These are phyloP conservation scores for Quercus ilex DNA, from an alignment of 306 rosid genomes.

Conservation along the genomic window DNA sequence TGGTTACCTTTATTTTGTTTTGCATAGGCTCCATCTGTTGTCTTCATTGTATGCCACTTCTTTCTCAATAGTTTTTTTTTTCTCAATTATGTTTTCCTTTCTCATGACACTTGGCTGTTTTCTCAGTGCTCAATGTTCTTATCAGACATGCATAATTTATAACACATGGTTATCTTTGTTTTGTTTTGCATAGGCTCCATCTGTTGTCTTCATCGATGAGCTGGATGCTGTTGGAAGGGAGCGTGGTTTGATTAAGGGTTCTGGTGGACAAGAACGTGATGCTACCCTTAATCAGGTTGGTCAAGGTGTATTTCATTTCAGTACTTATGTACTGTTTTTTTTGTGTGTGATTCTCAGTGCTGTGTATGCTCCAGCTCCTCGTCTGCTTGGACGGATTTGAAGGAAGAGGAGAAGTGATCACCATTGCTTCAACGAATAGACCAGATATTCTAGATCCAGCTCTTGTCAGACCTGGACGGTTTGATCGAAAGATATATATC, in stretches of 20 bases:
- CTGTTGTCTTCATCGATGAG: constrained; percentile 97
- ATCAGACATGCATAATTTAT: not conserved
- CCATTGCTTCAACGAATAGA: constrained; percentile 95
- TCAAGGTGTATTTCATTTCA: constrained; percentile 4
- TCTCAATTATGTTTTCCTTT: not conserved
- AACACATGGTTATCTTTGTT: constrained; percentile 11
- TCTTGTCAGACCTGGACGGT: constrained; percentile 94
- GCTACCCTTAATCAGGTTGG: constrained; percentile 98
- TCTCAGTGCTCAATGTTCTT: constrained; percentile 15
- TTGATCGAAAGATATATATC: constrained; percentile 86
- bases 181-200: constrained; percentile 70
- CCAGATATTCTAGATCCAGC: constrained; percentile 98
- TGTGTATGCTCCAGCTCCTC: constrained; percentile 69
- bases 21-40: constrained; percentile 94
- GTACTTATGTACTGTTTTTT: constrained; percentile 3
- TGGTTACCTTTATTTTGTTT: constrained; percentile 11
- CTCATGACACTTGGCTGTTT: constrained; percentile 6
- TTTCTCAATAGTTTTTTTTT: not conserved
- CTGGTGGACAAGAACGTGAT: constrained; percentile 99
- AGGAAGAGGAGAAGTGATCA: constrained; percentile 96
- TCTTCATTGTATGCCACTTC: constrained; percentile 51
- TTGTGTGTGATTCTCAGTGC: constrained; percentile 23
- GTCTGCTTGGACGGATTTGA: constrained; percentile 97
- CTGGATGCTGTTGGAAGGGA: constrained; percentile 99
- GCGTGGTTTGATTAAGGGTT: constrained; percentile 98